A percentile compares a stretch with the other conserved stretches of the same genome.
Evolutionary conservation across 2,329 filamentous ascomycete species (phyloP).

Genomic region (Trichoderma hamatum): DNA sequence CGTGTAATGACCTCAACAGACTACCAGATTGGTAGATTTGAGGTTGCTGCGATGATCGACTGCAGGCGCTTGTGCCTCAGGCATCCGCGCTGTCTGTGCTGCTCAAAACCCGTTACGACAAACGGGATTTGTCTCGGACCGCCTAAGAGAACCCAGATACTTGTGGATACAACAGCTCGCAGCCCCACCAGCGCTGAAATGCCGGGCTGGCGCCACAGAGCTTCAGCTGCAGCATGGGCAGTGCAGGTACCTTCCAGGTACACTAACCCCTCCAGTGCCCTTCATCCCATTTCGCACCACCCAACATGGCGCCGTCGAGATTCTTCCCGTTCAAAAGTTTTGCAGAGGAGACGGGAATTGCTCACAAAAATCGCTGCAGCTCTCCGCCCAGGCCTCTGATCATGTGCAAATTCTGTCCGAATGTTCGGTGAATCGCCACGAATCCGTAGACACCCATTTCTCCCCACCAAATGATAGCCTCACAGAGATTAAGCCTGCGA

Average conservation of each 20-base stretch:
- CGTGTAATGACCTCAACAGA: slow-evolving; percentile 34
- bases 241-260: neutral
- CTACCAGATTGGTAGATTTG: slow-evolving; percentile 32
- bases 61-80: slow-evolving; percentile 42
- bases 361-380: slow-evolving; percentile 49
- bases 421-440: slow-evolving; percentile 49
- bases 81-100: slow-evolving; percentile 31
- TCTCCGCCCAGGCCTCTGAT: slow-evolving; percentile 52
- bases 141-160: slow-evolving; percentile 17
- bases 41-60: slow-evolving; percentile 35
- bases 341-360: slow-evolving; percentile 53
- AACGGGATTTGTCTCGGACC: slow-evolving; percentile 22
- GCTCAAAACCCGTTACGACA: neutral
- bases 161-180: slow-evolving; percentile 1
- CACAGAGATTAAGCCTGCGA: slow-evolving; percentile 56
- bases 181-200: slow-evolving; percentile 1
- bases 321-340: slow-evolving; percentile 48
- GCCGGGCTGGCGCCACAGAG: neutral
- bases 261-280: slow-evolving; percentile 23
- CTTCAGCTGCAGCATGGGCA: neutral
- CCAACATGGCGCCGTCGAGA: slow-evolving; percentile 33
- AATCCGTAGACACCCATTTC: slow-evolving; percentile 60
- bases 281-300: slow-evolving; percentile 23
- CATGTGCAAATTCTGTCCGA: slow-evolving; percentile 58
- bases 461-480: slow-evolving; percentile 59